These are phyloP conservation scores for Epipyxis sp. DNA, from an alignment of 108 stramenopile genomes.

Conservation along the genomic window DNA sequence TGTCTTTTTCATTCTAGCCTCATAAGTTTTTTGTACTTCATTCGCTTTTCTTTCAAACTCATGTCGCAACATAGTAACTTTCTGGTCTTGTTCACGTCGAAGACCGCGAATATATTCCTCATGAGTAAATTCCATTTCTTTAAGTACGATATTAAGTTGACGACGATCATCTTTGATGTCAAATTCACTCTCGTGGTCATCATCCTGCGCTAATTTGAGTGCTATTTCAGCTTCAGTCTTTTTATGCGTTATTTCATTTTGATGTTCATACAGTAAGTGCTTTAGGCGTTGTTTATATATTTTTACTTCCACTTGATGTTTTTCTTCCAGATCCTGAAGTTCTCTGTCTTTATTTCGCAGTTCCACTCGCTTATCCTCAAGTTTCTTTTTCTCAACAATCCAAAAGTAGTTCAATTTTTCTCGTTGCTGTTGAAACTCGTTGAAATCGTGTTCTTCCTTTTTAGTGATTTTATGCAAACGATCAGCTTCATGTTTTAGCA, in stretches of 20 bases:
- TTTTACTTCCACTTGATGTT: conserved; percentile 57
- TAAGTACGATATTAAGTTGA: conserved; percentile 45
- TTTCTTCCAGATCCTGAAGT: conserved; percentile 64
- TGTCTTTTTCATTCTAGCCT: conserved; percentile 36
- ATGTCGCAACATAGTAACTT: conserved; percentile 53
- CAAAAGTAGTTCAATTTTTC: conserved; percentile 69
- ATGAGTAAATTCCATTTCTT: conserved; percentile 58
- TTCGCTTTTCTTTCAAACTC: conserved; percentile 57
- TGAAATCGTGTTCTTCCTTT: conserved; percentile 58
- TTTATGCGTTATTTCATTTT: conserved; percentile 51
- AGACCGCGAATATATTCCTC: conserved; percentile 58
- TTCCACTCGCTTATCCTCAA: conserved; percentile 58
- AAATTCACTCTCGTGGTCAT: conserved; percentile 45
- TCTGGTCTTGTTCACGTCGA: conserved; percentile 60
- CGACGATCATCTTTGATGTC: conserved; percentile 59
- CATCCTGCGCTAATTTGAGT: conserved; percentile 61
- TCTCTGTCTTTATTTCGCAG: conserved; percentile 67
- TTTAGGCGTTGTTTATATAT: conserved; percentile 69
- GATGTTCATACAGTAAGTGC: conserved; percentile 66
- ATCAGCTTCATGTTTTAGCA: conserved; percentile 16
- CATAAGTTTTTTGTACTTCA: conserved; percentile 48
- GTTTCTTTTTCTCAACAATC: conserved; percentile 67
- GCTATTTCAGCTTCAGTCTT: conserved; percentile 59
- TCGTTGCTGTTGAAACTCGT: conserved; percentile 63
- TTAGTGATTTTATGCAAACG: conserved; percentile 25